These are phyloP conservation scores for Paracorniculantispora psalliotae DNA, from an alignment of 2,329 filamentous ascomycete species.

Conservation along the genomic window DNA sequence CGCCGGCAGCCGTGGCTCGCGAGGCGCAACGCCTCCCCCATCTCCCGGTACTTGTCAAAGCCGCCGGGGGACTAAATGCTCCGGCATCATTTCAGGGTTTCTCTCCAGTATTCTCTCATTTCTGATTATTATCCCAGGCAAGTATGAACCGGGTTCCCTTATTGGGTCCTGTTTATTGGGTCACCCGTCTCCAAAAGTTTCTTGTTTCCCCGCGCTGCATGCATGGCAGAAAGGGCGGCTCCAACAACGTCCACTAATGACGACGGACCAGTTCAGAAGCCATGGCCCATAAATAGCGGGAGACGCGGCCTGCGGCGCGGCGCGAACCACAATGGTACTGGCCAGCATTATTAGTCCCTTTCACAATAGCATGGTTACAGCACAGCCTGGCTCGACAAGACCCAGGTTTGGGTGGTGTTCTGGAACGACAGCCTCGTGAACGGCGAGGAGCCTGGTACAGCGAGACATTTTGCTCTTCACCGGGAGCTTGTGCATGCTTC, in stretches of 20 bases:
- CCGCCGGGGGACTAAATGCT: not conserved
- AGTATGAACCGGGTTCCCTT: not conserved
- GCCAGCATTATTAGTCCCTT: not conserved
- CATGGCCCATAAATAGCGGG: conserved; percentile 14
- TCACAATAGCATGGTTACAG: not conserved
- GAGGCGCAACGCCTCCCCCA: not conserved
- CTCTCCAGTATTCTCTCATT: not conserved
- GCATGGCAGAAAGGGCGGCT: not conserved
- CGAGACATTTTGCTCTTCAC: not conserved
- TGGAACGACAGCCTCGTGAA: not conserved
- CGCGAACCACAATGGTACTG: conserved; percentile 7
- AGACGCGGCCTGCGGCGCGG: conserved; percentile 9
- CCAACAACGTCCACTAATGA: not conserved
- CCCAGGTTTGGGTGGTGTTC: not conserved
- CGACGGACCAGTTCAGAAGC: not conserved
- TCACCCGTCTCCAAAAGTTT: not conserved
- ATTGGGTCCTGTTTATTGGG: not conserved
- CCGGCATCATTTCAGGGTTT: not conserved
- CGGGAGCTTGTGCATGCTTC: not conserved
- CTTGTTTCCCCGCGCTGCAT: not conserved
- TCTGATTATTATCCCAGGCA: not conserved
- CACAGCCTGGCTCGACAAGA: not conserved
- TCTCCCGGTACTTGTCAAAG: not conserved
- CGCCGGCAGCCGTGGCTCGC: not conserved
- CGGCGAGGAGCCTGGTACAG: not conserved